Percentiles rank a stretch among this genome's conserved stretches.
Evolutionary conservation across 768 basidiomycete genomes (phyloP).

Genomic region (Boletus rubescentipes): DNA sequence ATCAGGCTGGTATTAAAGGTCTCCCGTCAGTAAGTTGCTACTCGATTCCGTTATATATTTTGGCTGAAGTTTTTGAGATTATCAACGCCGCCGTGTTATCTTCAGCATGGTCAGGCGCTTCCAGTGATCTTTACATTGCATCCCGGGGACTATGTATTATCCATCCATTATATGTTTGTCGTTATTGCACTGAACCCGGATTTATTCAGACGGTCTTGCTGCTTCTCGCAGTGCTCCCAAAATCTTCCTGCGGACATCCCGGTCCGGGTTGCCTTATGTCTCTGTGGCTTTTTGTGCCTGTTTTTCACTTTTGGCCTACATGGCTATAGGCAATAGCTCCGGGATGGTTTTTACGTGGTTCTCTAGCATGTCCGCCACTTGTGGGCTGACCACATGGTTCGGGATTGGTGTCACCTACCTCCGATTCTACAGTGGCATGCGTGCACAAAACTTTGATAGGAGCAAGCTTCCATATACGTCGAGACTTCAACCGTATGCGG

Average conservation of each 20-base stretch:
- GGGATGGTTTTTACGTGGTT: constrained; percentile 43
- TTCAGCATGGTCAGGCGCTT: constrained; percentile 39
- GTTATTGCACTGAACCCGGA: constrained; percentile 17
- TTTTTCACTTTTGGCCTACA: constrained; percentile 39
- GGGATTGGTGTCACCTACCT: constrained; percentile 44
- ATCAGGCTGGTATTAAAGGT: constrained; percentile 50
- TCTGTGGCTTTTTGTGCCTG: constrained; percentile 28
- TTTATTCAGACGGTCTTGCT: constrained; percentile 47
- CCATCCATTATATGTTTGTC: background rate
- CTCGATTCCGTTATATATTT: background rate
- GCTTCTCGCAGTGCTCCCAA: constrained; percentile 48
- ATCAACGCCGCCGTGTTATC: constrained; percentile 40
- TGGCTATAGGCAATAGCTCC: constrained; percentile 37
- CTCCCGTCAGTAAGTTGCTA: constrained; percentile 40
- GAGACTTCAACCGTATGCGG: constrained; percentile 40
- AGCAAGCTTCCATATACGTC: constrained; percentile 44
- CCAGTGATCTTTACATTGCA: constrained; percentile 36
- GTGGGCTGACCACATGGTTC: constrained; percentile 43
- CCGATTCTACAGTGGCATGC: constrained; percentile 45
- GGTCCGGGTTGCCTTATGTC: constrained; percentile 44
- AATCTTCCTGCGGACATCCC: constrained; percentile 42
- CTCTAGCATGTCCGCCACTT: constrained; percentile 32
- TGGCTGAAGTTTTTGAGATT: constrained; percentile 12
- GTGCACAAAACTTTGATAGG: constrained; percentile 48
- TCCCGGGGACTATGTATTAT: constrained; percentile 34